Evolutionary conservation across 768 basidiomycete species (phyloP).

Genomic region (Phanerodontia chrysosporium): DNA sequence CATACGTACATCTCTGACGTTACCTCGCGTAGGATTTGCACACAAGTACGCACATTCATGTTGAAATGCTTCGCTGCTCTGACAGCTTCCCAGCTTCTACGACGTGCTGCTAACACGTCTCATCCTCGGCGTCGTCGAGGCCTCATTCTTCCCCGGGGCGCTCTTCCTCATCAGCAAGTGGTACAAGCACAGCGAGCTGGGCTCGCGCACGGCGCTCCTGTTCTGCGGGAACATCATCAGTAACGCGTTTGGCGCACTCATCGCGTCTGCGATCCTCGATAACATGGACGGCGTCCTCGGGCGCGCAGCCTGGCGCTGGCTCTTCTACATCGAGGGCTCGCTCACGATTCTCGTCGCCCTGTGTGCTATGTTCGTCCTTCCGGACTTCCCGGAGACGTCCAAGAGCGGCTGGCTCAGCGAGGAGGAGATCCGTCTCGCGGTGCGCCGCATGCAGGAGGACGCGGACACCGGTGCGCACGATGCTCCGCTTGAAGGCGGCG

Average conservation of each 20-base stretch:
- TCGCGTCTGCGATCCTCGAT: slow-evolving; percentile 75
- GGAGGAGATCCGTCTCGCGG: slow-evolving; percentile 52
- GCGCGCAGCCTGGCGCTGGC: slow-evolving; percentile 65
- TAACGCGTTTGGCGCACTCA: slow-evolving; percentile 78
- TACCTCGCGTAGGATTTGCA: slow-evolving; percentile 15
- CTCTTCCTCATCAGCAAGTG: slow-evolving; percentile 62
- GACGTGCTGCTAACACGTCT: slow-evolving; percentile 67
- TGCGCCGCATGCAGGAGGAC: slow-evolving; percentile 61
- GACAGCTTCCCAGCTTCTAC: slow-evolving; percentile 34
- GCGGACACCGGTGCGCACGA: slow-evolving; percentile 44
- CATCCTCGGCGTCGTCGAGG: slow-evolving; percentile 58
- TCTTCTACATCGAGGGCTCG: slow-evolving; percentile 66
- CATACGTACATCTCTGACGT: not conserved
- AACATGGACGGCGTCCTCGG: slow-evolving; percentile 68
- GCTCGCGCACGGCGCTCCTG: slow-evolving; percentile 61
- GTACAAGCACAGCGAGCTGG: slow-evolving; percentile 73
- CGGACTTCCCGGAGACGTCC: slow-evolving; percentile 66
- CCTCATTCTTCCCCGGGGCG: slow-evolving; percentile 68
- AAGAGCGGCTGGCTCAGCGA: slow-evolving; percentile 49
- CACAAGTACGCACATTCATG: slow-evolving; percentile 13
- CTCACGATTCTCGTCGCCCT: slow-evolving; percentile 52
- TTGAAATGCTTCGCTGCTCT: not conserved
- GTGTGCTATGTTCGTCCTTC: slow-evolving; percentile 60
- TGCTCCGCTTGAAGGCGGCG: slow-evolving; percentile 23
- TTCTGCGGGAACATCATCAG: slow-evolving; percentile 74